Evolutionary conservation across 2,329 filamentous ascomycete species (phyloP), one percentile per base, ranked within the genome.

Genomic region (Aspergillus pseudoterreus): DNA sequence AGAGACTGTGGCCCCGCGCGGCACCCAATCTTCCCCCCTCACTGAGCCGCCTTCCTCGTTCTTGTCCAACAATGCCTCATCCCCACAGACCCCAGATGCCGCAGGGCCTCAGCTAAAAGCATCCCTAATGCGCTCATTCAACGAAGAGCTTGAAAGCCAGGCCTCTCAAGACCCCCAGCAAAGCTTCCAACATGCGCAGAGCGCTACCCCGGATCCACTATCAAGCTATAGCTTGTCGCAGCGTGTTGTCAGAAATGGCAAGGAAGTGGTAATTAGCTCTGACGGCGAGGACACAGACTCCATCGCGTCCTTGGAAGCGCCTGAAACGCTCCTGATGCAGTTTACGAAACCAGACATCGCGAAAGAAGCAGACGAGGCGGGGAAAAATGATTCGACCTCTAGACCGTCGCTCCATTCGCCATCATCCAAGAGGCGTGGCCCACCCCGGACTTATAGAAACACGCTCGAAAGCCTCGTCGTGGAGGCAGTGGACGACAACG

Each of bases 241-340:
- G 66, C 75, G 82, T 60, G 70, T 82, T 11, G 73, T 86, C 50
- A 87, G 75, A 52, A 73, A 79, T 59, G 81, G 81, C 2, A 66
- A 76, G 48, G 69, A 77, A 50, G 66, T 78, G 3, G 75, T 92
- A 38, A 78, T 78, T 43, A 85, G 82, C 49, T 91, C 88, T 0
- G 88, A 92, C 62, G 86, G 87, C 9, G 86, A 88, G n/a, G 80
- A 80, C 15, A 79, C 78, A 24, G 78, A 81, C 45, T 86, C 85
- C 0, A 74, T 81, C 52, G 75, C 71, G 47, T 79, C 77, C 1
- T 62, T 83, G 17, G 78, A 79, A 52, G 77, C 80, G 24, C 75
- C 86, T 12, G 77, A 80, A 4, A 75, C 80, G 41, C 66, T 86
- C 1, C 63, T 80, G 14, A 59, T 62, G 17, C 61, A 53, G 33